A percentile compares a stretch with the other conserved stretches of the same genome.
These are phyloP conservation scores for Saturnispora serradocipensis DNA, from an alignment of 805 yeast genomes.

Conservation along the genomic window DNA sequence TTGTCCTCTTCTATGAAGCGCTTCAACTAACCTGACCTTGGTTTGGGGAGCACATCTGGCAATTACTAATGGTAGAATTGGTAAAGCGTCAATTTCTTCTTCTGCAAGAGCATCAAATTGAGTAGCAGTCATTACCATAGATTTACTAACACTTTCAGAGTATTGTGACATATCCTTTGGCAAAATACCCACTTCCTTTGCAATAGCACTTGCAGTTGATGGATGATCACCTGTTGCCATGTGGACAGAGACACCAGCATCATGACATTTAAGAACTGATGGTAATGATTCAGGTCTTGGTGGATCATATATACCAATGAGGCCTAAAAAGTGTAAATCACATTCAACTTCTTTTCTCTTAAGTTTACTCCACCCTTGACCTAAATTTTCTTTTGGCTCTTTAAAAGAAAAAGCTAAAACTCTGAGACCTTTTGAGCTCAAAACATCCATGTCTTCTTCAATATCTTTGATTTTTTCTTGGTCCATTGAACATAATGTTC, in stretches of 20 bases:
- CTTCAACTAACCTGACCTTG: slow-evolving; percentile 73
- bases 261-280: slow-evolving; percentile 57
- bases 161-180: slow-evolving; percentile 52
- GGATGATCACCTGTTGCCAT: slow-evolving; percentile 82
- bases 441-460: slow-evolving; percentile 45
- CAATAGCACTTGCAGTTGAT: slow-evolving; percentile 73
- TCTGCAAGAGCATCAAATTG: slow-evolving; percentile 60
- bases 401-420: slow-evolving; percentile 63
- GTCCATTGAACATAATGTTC: slow-evolving; percentile 29
- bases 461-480: slow-evolving; percentile 33
- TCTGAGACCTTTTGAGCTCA: slow-evolving; percentile 60
- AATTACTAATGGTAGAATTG: slow-evolving; percentile 65
- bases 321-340: slow-evolving; percentile 49
- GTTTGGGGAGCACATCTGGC: slow-evolving; percentile 82
- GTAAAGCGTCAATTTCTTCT: slow-evolving; percentile 50
- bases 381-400: slow-evolving; percentile 18
- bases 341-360: slow-evolving; percentile 41
- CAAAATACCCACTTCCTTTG: slow-evolving; percentile 70
- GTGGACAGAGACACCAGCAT: slow-evolving; percentile 69
- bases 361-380: slow-evolving; percentile 24
- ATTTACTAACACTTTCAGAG: slow-evolving; percentile 43
- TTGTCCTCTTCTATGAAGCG: slow-evolving; percentile 52
- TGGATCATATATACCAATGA: slow-evolving; percentile 74
- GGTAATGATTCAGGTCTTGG: slow-evolving; percentile 62
- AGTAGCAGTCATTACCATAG: slow-evolving; percentile 69